phyloP scores from a whole-genome alignment of 140 eudicot genomes.

The Anethum foeniculum region DNA sequence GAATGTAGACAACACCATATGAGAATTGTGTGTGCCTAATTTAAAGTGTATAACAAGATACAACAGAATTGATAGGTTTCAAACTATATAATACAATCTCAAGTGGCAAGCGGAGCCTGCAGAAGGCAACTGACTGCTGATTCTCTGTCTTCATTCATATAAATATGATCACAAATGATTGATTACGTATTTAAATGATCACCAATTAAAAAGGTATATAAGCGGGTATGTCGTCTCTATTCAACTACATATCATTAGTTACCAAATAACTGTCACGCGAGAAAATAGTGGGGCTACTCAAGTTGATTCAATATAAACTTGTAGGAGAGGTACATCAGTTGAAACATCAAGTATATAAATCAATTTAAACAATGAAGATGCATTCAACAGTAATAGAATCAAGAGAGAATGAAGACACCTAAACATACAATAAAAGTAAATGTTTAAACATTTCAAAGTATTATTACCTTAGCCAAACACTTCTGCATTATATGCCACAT shows the following conservation, averaged over 20 bases:
- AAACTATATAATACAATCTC: background rate
- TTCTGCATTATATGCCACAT: too few relatives aligned
- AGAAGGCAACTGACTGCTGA: background rate
- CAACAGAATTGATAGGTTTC: background rate
- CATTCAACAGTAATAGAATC: background rate
- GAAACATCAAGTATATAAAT: background rate
- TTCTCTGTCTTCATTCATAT: background rate
- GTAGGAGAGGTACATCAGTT: background rate
- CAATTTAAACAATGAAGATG: background rate
- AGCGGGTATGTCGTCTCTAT: background rate
- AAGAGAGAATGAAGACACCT: constrained; percentile 30
- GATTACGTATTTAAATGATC: background rate
- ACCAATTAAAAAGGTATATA: background rate
- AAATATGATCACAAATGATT: background rate
- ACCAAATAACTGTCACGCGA: background rate
- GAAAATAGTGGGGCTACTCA: background rate
- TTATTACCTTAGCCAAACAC: too few relatives aligned
- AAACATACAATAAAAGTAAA: too few relatives aligned
- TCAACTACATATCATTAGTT: background rate
- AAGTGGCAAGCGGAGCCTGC: constrained; percentile 1
- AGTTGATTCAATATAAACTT: background rate
- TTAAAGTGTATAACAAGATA: background rate
- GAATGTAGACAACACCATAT: background rate
- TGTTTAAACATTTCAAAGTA: too few relatives aligned
- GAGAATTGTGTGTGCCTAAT: background rate